Evolutionary conservation across 75 land plant species (phyloP).

Genomic region (Cupressus sempervirens): DNA sequence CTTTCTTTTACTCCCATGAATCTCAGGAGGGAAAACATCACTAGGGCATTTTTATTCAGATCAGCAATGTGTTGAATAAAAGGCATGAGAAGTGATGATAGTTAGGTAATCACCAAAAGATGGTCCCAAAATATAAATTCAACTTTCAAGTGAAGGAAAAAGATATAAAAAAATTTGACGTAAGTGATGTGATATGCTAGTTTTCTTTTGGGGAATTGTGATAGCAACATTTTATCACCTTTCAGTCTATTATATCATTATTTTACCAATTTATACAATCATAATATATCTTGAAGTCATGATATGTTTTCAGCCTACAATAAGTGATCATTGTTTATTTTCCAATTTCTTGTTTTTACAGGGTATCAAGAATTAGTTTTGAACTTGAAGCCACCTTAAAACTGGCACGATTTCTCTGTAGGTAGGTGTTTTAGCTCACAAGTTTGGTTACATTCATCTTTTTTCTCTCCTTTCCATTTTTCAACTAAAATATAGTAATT

Average conservation of each 20-base stretch:
- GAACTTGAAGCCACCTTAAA: constrained; percentile 93
- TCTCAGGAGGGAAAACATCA: too few species aligned
- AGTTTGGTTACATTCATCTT: not conserved
- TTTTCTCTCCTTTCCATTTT: not conserved
- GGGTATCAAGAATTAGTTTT: constrained; percentile 86
- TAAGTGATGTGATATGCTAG: not conserved
- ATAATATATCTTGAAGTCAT: constrained; percentile 3
- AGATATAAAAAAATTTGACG: not conserved
- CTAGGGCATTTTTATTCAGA: too few species aligned
- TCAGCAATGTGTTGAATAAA: not conserved
- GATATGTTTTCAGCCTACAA: not conserved
- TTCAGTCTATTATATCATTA: not conserved
- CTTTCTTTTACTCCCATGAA: too few species aligned
- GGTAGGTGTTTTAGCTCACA: constrained; percentile 28
- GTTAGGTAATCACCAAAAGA: not conserved
- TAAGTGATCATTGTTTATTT: not conserved
- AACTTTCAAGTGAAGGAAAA: constrained; percentile 5
- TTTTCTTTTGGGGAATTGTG: not conserved
- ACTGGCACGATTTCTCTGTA: constrained; percentile 87
- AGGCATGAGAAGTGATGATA: not conserved
- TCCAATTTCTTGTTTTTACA: constrained; percentile 19
- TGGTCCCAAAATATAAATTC: not conserved
- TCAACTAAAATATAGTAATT: too few species aligned
- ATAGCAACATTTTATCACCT: not conserved
- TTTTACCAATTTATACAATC: not conserved